Evolutionary conservation across 768 basidiomycete species (phyloP).

Genomic region (Boletus bicolor): DNA sequence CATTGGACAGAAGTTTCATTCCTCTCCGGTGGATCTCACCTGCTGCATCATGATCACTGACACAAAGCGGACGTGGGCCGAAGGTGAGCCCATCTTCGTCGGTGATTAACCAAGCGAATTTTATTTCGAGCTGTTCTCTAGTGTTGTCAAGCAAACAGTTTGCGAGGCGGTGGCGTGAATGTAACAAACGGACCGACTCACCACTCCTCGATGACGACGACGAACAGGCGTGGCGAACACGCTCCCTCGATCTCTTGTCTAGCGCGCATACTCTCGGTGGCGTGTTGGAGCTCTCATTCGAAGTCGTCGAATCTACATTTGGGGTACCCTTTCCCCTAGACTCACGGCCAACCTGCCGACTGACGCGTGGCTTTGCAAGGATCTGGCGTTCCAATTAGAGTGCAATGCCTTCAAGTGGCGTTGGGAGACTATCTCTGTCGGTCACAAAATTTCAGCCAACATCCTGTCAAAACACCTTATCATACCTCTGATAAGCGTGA

Average conservation of each 20-base stretch:
- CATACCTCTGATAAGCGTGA: constrained; percentile 68
- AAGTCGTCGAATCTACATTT: constrained; percentile 55
- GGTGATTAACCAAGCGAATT: constrained; percentile 22
- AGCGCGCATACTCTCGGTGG: constrained; percentile 62
- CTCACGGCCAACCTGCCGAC: constrained; percentile 5
- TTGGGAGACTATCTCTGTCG: constrained; percentile 71
- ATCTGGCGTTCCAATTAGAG: constrained; percentile 61
- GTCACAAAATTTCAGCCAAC: constrained; percentile 63
- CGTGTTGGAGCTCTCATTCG: constrained; percentile 54
- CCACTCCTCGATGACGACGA: constrained; percentile 34
- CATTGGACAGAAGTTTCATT: constrained; percentile 57
- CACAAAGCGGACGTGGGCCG: constrained; percentile 70
- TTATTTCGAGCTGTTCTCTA: constrained; percentile 27
- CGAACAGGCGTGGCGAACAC: constrained; percentile 63
- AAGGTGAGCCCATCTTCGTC: constrained; percentile 46
- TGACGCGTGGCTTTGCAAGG: constrained; percentile 40
- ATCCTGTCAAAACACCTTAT: constrained; percentile 77
- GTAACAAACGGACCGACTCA: constrained; percentile 42
- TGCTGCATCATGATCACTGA: constrained; percentile 69
- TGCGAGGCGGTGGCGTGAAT: constrained; percentile 66
- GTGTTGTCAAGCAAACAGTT: constrained; percentile 56
- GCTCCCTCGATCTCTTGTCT: constrained; percentile 51
- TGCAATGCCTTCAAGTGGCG: constrained; percentile 67
- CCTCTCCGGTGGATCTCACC: constrained; percentile 51
- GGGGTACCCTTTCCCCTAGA: constrained; percentile 40